Evolutionary conservation across 164 flowering plant species (phyloP).

Genomic region (Stephania cephalantha): DNA sequence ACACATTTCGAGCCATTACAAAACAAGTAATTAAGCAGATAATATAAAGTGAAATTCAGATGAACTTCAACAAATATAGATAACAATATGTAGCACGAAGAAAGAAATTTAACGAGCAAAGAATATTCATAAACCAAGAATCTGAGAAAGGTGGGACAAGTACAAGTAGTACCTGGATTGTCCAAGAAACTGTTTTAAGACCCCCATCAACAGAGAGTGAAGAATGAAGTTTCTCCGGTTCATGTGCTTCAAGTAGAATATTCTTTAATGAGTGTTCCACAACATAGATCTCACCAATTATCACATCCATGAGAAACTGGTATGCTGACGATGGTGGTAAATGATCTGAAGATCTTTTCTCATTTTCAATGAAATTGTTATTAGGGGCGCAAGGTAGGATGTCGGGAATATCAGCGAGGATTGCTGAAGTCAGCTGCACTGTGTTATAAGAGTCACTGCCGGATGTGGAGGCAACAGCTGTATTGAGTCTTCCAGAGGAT

Average conservation of each 20-base stretch:
- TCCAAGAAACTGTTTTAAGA: slow-evolving; percentile 39
- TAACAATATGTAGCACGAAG: background rate
- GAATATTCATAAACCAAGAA: background rate
- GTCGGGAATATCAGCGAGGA: slow-evolving; percentile 24
- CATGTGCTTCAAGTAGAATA: slow-evolving; percentile 32
- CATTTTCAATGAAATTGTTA: slow-evolving; percentile 14
- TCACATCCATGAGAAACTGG: slow-evolving; percentile 33
- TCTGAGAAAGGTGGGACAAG: background rate
- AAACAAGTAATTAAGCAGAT: slow-evolving; percentile 6
- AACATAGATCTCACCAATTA: slow-evolving; percentile 37
- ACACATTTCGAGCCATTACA: slow-evolving; percentile 13
- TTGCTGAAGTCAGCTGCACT: slow-evolving; percentile 17
- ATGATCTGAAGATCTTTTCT: slow-evolving; percentile 11
- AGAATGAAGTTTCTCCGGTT: slow-evolving; percentile 32
- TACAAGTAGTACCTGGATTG: slow-evolving; percentile 50
- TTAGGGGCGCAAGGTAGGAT: slow-evolving; percentile 16
- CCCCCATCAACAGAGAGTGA: slow-evolving; percentile 48
- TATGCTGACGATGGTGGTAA: slow-evolving; percentile 15
- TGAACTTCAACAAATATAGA: background rate
- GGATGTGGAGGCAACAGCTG: slow-evolving; percentile 25
- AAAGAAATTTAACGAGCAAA: background rate
- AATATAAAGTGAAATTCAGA: background rate
- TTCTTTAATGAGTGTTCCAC: slow-evolving; percentile 36
- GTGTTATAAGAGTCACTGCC: slow-evolving; percentile 13
- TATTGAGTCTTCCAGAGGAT: slow-evolving; percentile 19